Base-by-base conservation (phyloP, 2,329 filamentous ascomycete species). In the Verticillium isaacii region DNA sequence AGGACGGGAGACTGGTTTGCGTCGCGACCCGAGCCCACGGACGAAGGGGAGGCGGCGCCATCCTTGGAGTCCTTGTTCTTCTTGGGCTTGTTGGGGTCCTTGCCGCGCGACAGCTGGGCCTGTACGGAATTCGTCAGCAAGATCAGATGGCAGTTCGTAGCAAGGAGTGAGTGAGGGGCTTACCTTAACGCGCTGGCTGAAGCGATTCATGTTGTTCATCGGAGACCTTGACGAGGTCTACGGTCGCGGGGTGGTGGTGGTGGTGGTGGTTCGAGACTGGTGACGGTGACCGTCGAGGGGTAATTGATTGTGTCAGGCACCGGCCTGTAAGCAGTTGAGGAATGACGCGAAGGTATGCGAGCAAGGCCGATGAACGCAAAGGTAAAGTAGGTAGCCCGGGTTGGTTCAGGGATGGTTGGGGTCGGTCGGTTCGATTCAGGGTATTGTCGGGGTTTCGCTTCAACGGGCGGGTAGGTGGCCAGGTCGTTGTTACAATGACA, bases 81-180 rank as follows among this genome's bases (percentile, higher is more conserved):
- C 79, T 89, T 89, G 67, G 92, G 91, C 82, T 96, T 97, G 80
- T 89, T 91, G 69, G 89, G 84, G 75, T 86, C 90, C 83, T 96
- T 96, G 73, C 90, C 89, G 80, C 93, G 89, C 77, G 92, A 95
- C 82, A 97, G 91, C 92, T 97, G 85, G 59, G 61, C 60, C 83
- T 77, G 87, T 85, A 85, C 88, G 78, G 69, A 74, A 29, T 52
- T 52, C 45, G 45, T 52, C 45, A 61, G 61, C 56, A 72, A 73
- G 69, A 78, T 85, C 79, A 85, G 80, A 75, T 67, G 56, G 58
- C 32, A 50, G 60, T 66, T 59, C 62, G 60, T 32, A 32, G 39
- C 29, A 57, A 29, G 15, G 60, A 62, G 62, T 55, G 62, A 67
- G 34, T 41, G 55, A 59, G 39, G 57, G 17, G 57, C 56, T 23